Evolutionary conservation across 306 rosid species (phyloP).

Genomic region (Castanopsis chinensis): DNA sequence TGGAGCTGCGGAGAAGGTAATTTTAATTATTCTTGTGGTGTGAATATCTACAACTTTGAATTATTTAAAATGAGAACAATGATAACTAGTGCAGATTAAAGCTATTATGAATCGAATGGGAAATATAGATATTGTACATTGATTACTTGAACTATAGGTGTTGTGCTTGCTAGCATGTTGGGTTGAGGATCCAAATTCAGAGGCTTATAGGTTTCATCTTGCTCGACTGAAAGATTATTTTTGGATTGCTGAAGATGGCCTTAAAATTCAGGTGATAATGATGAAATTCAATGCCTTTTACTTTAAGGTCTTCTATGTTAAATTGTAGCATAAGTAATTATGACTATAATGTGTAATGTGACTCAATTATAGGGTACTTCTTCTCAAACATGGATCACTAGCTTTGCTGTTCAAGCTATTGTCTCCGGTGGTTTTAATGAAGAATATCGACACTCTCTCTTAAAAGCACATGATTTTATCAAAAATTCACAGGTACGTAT

Average conservation of each 20-base stretch:
- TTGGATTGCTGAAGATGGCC: slow-evolving; percentile 84
- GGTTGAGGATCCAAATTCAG: slow-evolving; percentile 68
- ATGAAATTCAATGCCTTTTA: neutral
- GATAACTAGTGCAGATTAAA: no score
- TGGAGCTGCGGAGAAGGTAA: slow-evolving; percentile 63
- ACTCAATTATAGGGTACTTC: slow-evolving; percentile 27
- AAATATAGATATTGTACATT: neutral
- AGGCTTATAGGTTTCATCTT: slow-evolving; percentile 65
- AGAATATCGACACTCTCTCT: slow-evolving; percentile 45
- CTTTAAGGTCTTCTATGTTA: no score
- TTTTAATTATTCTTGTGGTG: neutral
- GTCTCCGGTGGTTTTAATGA: slow-evolving; percentile 37
- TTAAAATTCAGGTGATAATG: slow-evolving; percentile 52
- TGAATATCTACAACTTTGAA: no score
- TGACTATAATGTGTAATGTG: no score
- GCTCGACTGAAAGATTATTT: slow-evolving; percentile 62
- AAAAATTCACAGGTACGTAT: slow-evolving; percentile 53
- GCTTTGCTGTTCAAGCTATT: slow-evolving; percentile 56
- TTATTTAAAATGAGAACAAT: no score
- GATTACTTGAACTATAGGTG: slow-evolving; percentile 20
- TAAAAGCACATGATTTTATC: slow-evolving; percentile 53
- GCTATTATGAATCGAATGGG: no score
- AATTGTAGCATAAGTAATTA: no score
- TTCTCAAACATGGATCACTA: slow-evolving; percentile 53
- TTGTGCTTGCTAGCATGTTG: slow-evolving; percentile 56